phyloP scores from a whole-genome alignment of 164 flowering plant genomes.

The Akebia trifoliata region DNA sequence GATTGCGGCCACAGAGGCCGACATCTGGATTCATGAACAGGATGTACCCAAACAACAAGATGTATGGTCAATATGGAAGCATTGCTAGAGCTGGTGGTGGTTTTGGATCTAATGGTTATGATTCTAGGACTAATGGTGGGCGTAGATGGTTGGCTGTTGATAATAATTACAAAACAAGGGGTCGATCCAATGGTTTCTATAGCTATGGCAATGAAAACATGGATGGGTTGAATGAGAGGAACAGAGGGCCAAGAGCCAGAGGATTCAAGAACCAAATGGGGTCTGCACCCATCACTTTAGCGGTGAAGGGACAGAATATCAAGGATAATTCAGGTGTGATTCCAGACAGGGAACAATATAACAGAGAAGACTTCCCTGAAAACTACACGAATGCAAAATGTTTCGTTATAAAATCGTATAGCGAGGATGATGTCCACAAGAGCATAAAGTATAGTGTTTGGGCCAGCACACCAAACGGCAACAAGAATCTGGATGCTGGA shows the following conservation, averaged over 20 bases:
- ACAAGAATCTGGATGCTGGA: slow-evolving; percentile 80
- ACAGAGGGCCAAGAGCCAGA: slow-evolving; percentile 79
- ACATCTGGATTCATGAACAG: slow-evolving; percentile 38
- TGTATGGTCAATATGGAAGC: slow-evolving; percentile 37
- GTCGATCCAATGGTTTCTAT: slow-evolving; percentile 46
- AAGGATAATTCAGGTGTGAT: slow-evolving; percentile 21
- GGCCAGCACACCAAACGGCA: slow-evolving; percentile 90
- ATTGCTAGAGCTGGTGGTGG: slow-evolving; percentile 26
- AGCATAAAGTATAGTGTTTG: slow-evolving; percentile 84
- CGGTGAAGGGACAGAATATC: slow-evolving; percentile 52
- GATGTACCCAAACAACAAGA: slow-evolving; percentile 35
- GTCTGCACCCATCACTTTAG: slow-evolving; percentile 30
- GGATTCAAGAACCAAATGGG: slow-evolving; percentile 51
- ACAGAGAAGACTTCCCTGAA: slow-evolving; percentile 56
- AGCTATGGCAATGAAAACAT: slow-evolving; percentile 50
- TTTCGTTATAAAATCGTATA: slow-evolving; percentile 82
- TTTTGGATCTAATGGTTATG: slow-evolving; percentile 37
- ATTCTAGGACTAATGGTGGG: slow-evolving; percentile 40
- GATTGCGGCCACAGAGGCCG: too few relatives aligned
- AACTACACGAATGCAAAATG: slow-evolving; percentile 70
- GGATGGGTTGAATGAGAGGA: slow-evolving; percentile 83
- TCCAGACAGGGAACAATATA: slow-evolving; percentile 57
- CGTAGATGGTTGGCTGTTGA: slow-evolving; percentile 58
- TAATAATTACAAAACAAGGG: slow-evolving; percentile 58
- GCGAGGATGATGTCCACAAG: slow-evolving; percentile 93